Evolutionary conservation across 768 basidiomycete species (phyloP).

Genomic region (Pluteus cervinus): DNA sequence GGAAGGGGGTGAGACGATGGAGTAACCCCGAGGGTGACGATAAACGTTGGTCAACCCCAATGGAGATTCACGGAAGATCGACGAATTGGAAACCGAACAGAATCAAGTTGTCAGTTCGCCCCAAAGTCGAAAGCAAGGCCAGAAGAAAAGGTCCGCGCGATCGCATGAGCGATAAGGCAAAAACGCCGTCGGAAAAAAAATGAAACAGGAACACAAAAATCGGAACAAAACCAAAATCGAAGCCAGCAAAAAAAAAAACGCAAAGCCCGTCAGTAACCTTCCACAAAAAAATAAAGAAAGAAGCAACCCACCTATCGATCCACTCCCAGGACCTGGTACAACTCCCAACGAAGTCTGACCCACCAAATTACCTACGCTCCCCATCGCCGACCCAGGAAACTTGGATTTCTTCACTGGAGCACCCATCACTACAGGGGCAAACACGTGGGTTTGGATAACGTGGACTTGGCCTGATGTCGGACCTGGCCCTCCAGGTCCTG

Average conservation of each 20-base stretch:
- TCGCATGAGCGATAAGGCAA: too few species aligned
- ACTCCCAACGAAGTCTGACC: background rate
- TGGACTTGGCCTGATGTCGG: constrained; percentile 21
- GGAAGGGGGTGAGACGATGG: constrained; percentile 1
- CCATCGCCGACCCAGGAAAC: constrained; percentile 22
- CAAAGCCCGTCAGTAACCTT: too few species aligned
- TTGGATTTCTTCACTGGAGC: constrained; percentile 67
- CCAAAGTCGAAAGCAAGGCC: too few species aligned
- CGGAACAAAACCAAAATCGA: constrained; percentile 4
- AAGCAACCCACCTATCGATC: constrained; percentile 10
- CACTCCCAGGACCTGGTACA: constrained; percentile 1
- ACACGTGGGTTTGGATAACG: constrained; percentile 60
- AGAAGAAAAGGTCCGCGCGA: too few species aligned
- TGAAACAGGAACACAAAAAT: constrained; percentile 5
- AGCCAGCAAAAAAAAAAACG: too few species aligned
- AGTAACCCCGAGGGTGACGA: too few species aligned
- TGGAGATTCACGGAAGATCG: too few species aligned
- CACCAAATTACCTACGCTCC: constrained; percentile 8
- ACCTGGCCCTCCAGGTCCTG: constrained; percentile 9
- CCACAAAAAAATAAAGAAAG: constrained; percentile 2
- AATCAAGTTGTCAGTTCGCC: too few species aligned
- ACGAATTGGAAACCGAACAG: too few species aligned
- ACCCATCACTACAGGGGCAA: constrained; percentile 68
- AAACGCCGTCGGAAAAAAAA: constrained; percentile 1
- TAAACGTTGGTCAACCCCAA: too few species aligned